These are phyloP conservation scores for Canna indica DNA, from an alignment of 176 grass and related monocot species.

Conservation along the genomic window DNA sequence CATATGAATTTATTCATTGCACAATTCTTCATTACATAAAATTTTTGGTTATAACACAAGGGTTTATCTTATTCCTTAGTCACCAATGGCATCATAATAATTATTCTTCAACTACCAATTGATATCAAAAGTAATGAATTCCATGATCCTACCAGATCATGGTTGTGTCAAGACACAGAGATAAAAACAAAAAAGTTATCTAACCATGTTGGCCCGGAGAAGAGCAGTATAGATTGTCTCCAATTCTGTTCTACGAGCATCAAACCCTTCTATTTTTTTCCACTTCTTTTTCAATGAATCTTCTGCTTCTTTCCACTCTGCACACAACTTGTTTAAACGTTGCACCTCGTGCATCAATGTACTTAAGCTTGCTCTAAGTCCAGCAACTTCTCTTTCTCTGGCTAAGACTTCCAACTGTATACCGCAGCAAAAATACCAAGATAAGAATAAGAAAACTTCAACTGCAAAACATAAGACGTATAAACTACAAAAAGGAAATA, in stretches of 20 bases:
- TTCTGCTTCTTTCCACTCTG: constrained; percentile 96
- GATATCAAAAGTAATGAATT: background rate
- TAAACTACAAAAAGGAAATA: background rate
- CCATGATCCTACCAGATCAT: background rate
- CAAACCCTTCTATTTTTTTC: constrained; percentile 99
- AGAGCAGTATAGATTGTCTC: constrained; percentile 84
- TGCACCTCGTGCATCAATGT: constrained; percentile 85
- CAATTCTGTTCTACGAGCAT: constrained; percentile 79
- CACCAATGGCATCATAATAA: background rate
- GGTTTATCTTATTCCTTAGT: background rate
- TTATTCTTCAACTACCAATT: background rate
- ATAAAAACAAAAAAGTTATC: background rate
- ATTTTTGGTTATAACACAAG: too few relatives aligned
- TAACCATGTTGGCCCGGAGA: constrained; percentile 73
- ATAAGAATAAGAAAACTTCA: background rate
- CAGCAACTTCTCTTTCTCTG: constrained; percentile 97
- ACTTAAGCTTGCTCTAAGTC: constrained; percentile 81
- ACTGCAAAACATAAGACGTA: background rate
- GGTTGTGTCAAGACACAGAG: background rate
- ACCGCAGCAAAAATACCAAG: background rate
- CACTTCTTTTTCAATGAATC: constrained; percentile 97
- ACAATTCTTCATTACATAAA: too few relatives aligned
- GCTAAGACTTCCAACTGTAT: constrained; percentile 78
- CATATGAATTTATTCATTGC: too few relatives aligned
- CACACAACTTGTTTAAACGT: constrained; percentile 82